Conservation (phyloP, 768 basidiomycete species). For the Serpula lacrymans region DNA sequence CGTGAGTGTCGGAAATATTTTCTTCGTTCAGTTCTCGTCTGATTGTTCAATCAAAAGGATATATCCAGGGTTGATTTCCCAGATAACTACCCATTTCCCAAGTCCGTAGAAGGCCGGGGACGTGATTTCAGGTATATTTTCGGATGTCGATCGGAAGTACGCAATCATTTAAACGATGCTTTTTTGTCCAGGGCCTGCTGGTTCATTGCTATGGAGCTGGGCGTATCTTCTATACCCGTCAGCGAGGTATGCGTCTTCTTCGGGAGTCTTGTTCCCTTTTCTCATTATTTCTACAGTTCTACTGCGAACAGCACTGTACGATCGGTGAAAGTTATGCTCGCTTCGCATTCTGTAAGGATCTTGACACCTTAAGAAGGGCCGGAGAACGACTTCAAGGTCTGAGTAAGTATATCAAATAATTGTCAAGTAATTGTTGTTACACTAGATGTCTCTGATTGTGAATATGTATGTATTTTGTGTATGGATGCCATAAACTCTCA, state of each 20-base stretch:
- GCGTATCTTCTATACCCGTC: constrained; percentile 91
- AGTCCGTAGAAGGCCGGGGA: constrained; percentile 71
- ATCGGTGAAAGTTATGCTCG: constrained; percentile 87
- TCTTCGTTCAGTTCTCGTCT: constrained; percentile 2
- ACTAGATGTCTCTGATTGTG: too few species aligned
- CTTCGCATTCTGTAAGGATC: constrained; percentile 96
- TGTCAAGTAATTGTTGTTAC: too few species aligned
- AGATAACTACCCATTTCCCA: constrained; percentile 79
- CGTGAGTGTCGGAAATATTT: constrained; percentile 39
- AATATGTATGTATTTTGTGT: too few species aligned
- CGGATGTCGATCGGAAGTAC: constrained; percentile 1
- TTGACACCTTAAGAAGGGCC: constrained; percentile 79
- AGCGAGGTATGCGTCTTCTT: constrained; percentile 77
- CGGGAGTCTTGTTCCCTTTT: background rate
- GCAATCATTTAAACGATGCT: too few species aligned
- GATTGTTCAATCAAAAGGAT: constrained; percentile 44
- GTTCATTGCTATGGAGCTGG: constrained; percentile 90
- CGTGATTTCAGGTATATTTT: constrained; percentile 72
- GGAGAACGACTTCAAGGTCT: constrained; percentile 76
- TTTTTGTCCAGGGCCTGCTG: constrained; percentile 68
- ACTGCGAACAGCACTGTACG: constrained; percentile 78
- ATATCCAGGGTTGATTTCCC: constrained; percentile 77
- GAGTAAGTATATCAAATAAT: constrained; percentile 56
- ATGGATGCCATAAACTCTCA: too few species aligned
- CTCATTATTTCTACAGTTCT: constrained; percentile 56